A percentile compares a stretch with the other conserved stretches of the same genome.
phyloP scores from a whole-genome alignment of 371 early-diverging fungal species.

The Neoconidiobolus thromboides region DNA sequence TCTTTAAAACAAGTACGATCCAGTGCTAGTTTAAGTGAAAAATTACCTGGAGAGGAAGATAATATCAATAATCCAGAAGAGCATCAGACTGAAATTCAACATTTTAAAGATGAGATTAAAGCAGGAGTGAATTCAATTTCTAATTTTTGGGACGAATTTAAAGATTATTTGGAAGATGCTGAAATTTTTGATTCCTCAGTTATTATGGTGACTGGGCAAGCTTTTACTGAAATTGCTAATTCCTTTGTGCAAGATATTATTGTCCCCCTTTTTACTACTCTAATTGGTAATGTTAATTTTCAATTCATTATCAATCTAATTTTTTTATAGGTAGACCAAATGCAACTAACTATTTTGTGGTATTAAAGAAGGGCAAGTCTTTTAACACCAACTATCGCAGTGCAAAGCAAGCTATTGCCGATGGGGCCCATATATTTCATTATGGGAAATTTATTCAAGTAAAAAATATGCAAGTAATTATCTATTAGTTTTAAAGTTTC shows the following conservation, averaged over 20 bases:
- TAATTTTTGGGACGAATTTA: constrained; percentile 1
- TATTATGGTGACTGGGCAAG: not conserved
- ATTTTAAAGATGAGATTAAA: not conserved
- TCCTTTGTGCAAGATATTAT: not conserved
- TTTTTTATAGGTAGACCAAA: not conserved
- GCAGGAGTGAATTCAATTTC: not conserved
- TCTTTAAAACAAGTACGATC: too few relatives aligned
- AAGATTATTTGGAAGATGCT: not conserved
- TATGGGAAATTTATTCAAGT: constrained; percentile 3
- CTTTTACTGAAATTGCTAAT: not conserved
- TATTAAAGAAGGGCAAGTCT: not conserved
- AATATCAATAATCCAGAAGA: not conserved
- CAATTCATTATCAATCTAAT: too few relatives aligned
- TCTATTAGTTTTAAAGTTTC: not conserved
- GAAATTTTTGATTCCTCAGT: not conserved
- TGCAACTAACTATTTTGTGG: not conserved
- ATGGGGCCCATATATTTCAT: not conserved
- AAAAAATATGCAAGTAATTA: not conserved
- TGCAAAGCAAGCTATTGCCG: not conserved
- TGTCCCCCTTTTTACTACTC: not conserved
- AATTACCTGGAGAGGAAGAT: too few relatives aligned
- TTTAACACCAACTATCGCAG: not conserved
- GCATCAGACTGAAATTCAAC: not conserved
- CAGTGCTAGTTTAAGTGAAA: too few relatives aligned
- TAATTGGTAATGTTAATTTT: not conserved